These are phyloP conservation scores for Capronia epimyces DNA, from an alignment of 2,329 filamentous ascomycete species.

Conservation along the genomic window DNA sequence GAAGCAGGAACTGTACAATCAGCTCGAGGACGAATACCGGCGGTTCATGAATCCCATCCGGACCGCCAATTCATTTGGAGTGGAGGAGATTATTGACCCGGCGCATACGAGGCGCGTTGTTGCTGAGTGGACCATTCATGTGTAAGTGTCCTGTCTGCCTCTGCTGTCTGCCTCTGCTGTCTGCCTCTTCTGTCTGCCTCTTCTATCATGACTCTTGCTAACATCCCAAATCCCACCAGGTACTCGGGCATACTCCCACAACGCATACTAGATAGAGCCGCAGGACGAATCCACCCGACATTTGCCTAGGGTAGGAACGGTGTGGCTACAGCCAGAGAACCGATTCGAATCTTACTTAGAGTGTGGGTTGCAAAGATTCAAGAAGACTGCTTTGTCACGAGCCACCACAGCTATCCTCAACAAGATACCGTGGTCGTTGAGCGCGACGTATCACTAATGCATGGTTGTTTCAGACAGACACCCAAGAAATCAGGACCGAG, in stretches of 20 bases:
- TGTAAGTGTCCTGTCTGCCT: conserved; percentile 39
- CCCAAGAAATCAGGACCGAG: no score
- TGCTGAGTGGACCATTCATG: conserved; percentile 52
- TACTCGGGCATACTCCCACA: conserved; percentile 9
- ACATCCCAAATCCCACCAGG: no score
- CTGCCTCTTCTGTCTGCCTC: not conserved
- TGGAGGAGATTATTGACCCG: conserved; percentile 62
- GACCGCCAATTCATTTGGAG: conserved; percentile 58
- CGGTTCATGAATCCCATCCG: conserved; percentile 60
- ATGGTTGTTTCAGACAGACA: no score
- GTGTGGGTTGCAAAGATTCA: no score
- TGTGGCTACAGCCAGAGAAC: no score
- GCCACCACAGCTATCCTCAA: no score
- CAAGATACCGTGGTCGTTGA: no score
- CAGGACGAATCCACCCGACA: conserved; percentile 11
- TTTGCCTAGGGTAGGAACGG: conserved; percentile 8
- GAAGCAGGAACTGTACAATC: conserved; percentile 51
- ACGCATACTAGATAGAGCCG: conserved; percentile 6
- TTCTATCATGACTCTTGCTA: no score
- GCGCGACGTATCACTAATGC: no score
- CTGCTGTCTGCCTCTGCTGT: not conserved
- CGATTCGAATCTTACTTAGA: no score
- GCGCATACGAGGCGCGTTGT: conserved; percentile 52
- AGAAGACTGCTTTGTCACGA: no score
- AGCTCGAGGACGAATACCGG: conserved; percentile 56